These are phyloP conservation scores for Neurospora sp. DNA, from an alignment of 495 filamentous ascomycete genomes.

Conservation along the genomic window DNA sequence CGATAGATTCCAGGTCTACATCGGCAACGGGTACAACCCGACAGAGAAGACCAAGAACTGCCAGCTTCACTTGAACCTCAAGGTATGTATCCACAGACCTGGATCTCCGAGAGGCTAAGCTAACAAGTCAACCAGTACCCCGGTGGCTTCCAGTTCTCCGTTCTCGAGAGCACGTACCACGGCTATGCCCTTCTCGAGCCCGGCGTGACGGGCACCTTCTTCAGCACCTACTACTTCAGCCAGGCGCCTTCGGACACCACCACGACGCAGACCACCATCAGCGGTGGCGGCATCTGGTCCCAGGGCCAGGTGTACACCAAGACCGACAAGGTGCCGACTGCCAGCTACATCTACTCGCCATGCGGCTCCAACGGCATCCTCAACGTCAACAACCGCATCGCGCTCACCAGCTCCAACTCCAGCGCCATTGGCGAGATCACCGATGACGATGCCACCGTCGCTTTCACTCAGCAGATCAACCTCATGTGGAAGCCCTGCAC, in stretches of 20 bases:
- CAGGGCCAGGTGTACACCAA: constrained; percentile 48
- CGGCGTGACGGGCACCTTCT: constrained; percentile 45
- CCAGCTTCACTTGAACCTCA: constrained; percentile 47
- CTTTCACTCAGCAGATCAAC: constrained; percentile 46
- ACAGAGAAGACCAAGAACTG: constrained; percentile 46
- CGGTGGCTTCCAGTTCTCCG: constrained; percentile 47
- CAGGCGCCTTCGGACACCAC: constrained; percentile 37
- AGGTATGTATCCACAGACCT: constrained; percentile 7
- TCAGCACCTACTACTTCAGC: constrained; percentile 49
- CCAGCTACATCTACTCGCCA: constrained; percentile 45
- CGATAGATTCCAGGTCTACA: constrained; percentile 47
- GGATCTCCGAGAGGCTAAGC: not conserved
- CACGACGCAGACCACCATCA: constrained; percentile 40
- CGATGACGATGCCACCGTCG: constrained; percentile 47
- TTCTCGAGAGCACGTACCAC: constrained; percentile 46
- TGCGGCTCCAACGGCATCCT: constrained; percentile 47
- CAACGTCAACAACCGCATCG: constrained; percentile 51
- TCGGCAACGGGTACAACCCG: constrained; percentile 33
- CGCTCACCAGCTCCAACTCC: constrained; percentile 34
- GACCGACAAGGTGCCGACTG: constrained; percentile 41
- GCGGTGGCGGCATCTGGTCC: constrained; percentile 35
- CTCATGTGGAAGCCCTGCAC: constrained; percentile 40
- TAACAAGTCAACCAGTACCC: constrained; percentile 29
- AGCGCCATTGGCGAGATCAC: constrained; percentile 39
- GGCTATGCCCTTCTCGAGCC: constrained; percentile 44